These are phyloP conservation scores for Neurospora intermedia DNA, from an alignment of 495 filamentous ascomycete genomes.

Conservation along the genomic window DNA sequence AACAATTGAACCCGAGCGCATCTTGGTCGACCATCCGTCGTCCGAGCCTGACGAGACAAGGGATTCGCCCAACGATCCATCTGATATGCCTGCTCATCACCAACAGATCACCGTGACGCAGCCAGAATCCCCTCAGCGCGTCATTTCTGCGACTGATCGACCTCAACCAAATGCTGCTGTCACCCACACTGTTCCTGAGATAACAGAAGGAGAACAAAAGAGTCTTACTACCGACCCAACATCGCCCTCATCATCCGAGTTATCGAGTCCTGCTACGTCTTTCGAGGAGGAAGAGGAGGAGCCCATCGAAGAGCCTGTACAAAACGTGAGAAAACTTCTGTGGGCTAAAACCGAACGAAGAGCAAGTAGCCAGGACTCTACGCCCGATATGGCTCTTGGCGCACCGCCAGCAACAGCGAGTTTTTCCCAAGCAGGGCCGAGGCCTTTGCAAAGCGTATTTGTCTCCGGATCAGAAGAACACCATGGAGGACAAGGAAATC, in stretches of 20 bases:
- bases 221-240: neutral
- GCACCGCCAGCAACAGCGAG: neutral
- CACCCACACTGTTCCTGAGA: neutral
- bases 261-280: neutral
- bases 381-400: neutral
- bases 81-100: neutral
- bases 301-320: neutral
- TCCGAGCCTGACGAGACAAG: neutral
- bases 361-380: neutral
- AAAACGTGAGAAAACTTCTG: conserved; percentile 10
- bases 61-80: neutral
- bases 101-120: neutral
- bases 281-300: neutral
- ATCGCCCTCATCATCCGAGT: neutral
- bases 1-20: neutral
- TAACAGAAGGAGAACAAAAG: neutral
- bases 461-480: neutral
- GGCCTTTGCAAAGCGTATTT: neutral
- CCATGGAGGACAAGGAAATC: neutral
- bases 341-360: conserved; percentile 12
- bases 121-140: neutral
- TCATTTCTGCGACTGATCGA: neutral
- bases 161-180: neutral
- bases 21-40: neutral
- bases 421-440: neutral